Conservation (phyloP, 2,329 filamentous ascomycete genomes). For the Neopestalotiopsis clavispora region DNA sequence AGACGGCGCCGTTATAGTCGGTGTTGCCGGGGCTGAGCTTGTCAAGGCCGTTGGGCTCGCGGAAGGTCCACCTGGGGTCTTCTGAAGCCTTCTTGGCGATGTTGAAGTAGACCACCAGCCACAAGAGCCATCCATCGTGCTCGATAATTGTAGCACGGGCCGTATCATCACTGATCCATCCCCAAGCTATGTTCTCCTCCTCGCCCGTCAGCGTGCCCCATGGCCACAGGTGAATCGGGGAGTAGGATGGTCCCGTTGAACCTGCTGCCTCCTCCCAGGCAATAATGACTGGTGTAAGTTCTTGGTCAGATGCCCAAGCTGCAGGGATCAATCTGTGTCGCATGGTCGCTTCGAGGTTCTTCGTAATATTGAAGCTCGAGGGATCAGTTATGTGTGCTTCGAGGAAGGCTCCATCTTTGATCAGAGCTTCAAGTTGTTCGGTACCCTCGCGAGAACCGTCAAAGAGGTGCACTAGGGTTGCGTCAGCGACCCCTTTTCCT, state of each 20-base stretch:
- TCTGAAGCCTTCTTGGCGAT: neutral
- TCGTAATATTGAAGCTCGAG: too few relatives aligned
- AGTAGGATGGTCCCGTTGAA: neutral
- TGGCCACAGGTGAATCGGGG: neutral
- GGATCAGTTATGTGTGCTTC: too few relatives aligned
- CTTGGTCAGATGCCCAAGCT: too few relatives aligned
- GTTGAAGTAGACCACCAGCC: neutral
- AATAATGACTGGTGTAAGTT: too few relatives aligned
- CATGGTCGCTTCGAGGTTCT: too few relatives aligned
- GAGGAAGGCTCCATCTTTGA: too few relatives aligned
- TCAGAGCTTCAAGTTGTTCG: too few relatives aligned
- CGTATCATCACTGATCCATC: neutral
- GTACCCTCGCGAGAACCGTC: too few relatives aligned
- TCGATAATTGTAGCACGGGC: neutral
- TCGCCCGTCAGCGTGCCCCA: neutral
- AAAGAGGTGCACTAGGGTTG: too few relatives aligned
- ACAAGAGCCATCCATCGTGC: neutral
- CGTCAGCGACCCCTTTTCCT: too few relatives aligned
- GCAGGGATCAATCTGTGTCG: too few relatives aligned
- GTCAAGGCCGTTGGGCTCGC: neutral
- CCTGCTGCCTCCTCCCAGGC: too few relatives aligned
- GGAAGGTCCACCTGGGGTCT: neutral
- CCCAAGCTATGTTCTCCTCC: neutral
- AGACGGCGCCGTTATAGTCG: neutral
- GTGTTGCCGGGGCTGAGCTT: neutral